Conservation (phyloP, 2,329 filamentous ascomycete genomes). For the Colletotrichum limetticola region DNA sequence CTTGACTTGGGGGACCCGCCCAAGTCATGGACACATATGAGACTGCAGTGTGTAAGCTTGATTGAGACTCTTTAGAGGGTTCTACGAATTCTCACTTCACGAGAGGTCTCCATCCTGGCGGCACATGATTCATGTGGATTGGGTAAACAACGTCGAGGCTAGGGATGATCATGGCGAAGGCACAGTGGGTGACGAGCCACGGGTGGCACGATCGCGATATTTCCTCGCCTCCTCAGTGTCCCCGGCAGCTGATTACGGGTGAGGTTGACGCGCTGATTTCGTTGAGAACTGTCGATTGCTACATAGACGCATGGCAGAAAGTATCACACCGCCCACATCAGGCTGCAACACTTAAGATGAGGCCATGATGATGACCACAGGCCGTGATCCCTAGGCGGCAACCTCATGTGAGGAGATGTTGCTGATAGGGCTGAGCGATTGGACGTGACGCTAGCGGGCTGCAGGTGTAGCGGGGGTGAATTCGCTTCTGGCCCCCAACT, state of each 20-base stretch:
- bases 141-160: slow-evolving; percentile 34
- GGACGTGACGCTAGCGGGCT: slow-evolving; percentile 25
- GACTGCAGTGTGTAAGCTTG: slow-evolving; percentile 38
- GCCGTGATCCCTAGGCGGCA: not conserved
- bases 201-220: not conserved
- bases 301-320: not conserved
- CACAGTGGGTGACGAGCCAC: not conserved
- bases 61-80: not conserved
- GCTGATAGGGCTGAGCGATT: slow-evolving; percentile 17
- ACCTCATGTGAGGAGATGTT: slow-evolving; percentile 15
- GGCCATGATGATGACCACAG: slow-evolving; percentile 16
- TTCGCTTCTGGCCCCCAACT: not conserved
- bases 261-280: not conserved
- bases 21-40: slow-evolving; percentile 40
- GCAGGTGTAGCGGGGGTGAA: slow-evolving; percentile 6
- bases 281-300: not conserved
- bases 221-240: not conserved
- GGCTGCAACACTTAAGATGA: not conserved
- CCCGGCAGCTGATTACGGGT: not conserved
- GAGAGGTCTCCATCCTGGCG: slow-evolving; percentile 16
- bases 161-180: slow-evolving; percentile 23
- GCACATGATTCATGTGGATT: not conserved
- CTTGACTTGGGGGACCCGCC: slow-evolving; percentile 36
- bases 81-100: slow-evolving; percentile 16
- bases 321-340: not conserved